Evolutionary conservation across 257 asterid genomes (phyloP), one percentile per base, ranked within the genome.

Genomic region (Gynochthodes officinalis): DNA sequence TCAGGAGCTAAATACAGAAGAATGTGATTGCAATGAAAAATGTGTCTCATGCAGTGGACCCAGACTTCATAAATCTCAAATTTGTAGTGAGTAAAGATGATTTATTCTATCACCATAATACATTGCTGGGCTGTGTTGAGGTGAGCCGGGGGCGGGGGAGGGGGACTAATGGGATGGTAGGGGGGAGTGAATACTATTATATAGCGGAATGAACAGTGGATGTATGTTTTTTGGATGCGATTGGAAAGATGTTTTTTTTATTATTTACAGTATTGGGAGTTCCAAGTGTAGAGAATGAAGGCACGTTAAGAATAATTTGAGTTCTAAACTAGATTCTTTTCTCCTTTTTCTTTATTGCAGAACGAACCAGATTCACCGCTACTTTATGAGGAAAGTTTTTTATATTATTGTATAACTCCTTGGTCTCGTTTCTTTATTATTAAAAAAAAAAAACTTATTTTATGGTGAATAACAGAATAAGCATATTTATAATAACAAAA

Each of bases 151-250:
- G n/a, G n/a, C n/a, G n/a, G n/a, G n/a, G n/a, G n/a, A n/a, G n/a
- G n/a, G n/a, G n/a, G n/a, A n/a, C n/a, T n/a, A n/a, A 32, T 64
- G 44, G 1, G 12, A 7, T 55, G n/a, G 9, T 8, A 18, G 16
- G 23, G 12, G 33, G 33, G 52, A 18, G 69, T 57, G 69, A 21
- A 39, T 71, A 72, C 67, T 71, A 46, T 46, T 46, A 46, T 48
- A 71, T 71, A 4, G 62, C 40, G 73, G 81, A 76, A 83, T 66
- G 85, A 69, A 52, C 57, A 66, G 84, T 25, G 84, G 80, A 59
- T 79, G 40, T 55, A 73, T 73, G 75, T 40, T 78, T 80, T 81
- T 73, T 76, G 84, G 65, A 73, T 77, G 84, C 60, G 48, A 62
- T 75, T 72, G 71, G 61, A 46, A 64, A 67, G 75, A 69, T n/a